Evolutionary conservation across 352 stramenopile genomes (phyloP).

Genomic region (Phytophthora europaea): DNA sequence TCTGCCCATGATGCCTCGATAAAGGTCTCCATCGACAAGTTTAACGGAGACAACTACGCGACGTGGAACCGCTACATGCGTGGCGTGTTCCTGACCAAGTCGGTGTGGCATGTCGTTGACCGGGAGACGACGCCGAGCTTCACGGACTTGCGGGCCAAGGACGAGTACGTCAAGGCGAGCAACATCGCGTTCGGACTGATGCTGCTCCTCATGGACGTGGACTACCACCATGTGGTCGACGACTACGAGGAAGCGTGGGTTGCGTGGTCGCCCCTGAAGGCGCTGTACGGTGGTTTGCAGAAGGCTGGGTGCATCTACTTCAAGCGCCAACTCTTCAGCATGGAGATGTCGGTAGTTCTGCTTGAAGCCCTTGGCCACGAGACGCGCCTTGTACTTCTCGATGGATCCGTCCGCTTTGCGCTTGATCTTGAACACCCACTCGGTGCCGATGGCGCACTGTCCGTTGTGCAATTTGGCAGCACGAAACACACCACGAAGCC

Average conservation of each 20-base stretch:
- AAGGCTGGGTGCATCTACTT: too few relatives aligned
- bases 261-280: too few relatives aligned
- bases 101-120: slow-evolving; percentile 33
- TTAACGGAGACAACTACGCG: slow-evolving; percentile 18
- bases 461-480: slow-evolving; percentile 11
- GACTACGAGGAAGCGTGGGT: too few relatives aligned
- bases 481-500: slow-evolving; percentile 24
- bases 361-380: too few relatives aligned
- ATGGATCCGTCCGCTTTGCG: too few relatives aligned
- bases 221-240: slow-evolving; percentile 29
- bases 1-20: slow-evolving; percentile 18
- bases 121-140: slow-evolving; percentile 21
- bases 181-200: slow-evolving; percentile 31
- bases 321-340: too few relatives aligned
- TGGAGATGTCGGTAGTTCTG: too few relatives aligned
- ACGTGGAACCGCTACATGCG: slow-evolving; percentile 32
- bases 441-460: too few relatives aligned
- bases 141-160: slow-evolving; percentile 17
- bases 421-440: slow-evolving; percentile 47
- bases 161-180: slow-evolving; percentile 22
- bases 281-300: too few relatives aligned
- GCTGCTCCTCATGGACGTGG: slow-evolving; percentile 26
- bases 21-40: slow-evolving; percentile 24
- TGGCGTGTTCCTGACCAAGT: slow-evolving; percentile 39
- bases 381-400: too few relatives aligned